Base-by-base conservation (phyloP, 1,139 yeast genomes). In the Sugiyamaella xylanicola region DNA sequence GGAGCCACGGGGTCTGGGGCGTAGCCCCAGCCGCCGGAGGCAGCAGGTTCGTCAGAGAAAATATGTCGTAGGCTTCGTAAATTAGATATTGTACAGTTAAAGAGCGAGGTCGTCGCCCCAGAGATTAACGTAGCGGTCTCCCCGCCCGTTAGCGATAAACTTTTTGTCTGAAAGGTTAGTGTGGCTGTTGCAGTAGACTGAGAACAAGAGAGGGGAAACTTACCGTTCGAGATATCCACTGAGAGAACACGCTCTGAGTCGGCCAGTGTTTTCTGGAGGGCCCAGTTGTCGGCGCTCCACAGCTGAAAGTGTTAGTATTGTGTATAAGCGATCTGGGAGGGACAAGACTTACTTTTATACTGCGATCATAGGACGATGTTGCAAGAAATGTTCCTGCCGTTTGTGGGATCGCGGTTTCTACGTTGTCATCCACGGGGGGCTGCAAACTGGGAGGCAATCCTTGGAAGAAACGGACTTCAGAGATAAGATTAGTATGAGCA, bases 251-350 rank as follows among this genome's bases (percentile, higher is more conserved):
- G 86, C 62, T 87, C 96, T 15, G 78, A 76, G 56, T 84, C 92
- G 58, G 76, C 73, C 50, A 91, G 71, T 1, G 82, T 74, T 37
- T 77, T 77, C 11, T 85, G 69, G 20, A 77, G 74, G 2, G 78
- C 69, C 96, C 96, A 92, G 62, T 82, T 86, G 65, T 86, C 95
- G 7, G 86, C 77, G 49, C 86, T 83, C 83, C 89, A 86, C 8
- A 73, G 44, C 55, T 80, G 82, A 7, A 87, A 43, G 13, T 74
- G 1, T 73, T 68, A 1, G 84, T 86, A 68, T 91, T 97, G 67
- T 86, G 89, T 0, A 95, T 83, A 46, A 84, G 35, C 48, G 21
- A 2, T 20, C 7, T 15, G 43, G 20, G 17, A 7, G 15, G 27
- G 42, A 9, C 2, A 20, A 16, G 11, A 53, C 56, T 40, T 22